Evolutionary conservation across 2,329 filamentous ascomycete genomes (phyloP).

Genomic region (Pseudonectria foliicola): DNA sequence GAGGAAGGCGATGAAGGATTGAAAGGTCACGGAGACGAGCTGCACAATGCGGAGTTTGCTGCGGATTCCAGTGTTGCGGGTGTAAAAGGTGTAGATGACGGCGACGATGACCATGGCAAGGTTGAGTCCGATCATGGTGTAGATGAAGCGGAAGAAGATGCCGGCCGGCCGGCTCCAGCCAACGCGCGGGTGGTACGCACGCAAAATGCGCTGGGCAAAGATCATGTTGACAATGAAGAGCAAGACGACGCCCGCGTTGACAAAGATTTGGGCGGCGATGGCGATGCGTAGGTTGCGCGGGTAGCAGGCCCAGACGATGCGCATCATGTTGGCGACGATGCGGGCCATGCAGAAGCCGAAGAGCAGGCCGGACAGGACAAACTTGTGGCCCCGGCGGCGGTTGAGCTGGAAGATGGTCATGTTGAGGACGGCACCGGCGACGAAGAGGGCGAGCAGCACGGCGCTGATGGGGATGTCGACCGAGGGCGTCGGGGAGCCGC

Average conservation of each 20-base stretch:
- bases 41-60: conserved; percentile 55
- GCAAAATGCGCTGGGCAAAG: conserved; percentile 67
- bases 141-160: conserved; percentile 49
- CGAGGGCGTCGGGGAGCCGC: conserved; percentile 47
- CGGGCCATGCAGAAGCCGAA: conserved; percentile 54
- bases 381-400: conserved; percentile 45
- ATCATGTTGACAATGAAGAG: conserved; percentile 74
- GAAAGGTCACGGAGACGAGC: conserved; percentile 58
- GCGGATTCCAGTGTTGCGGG: conserved; percentile 43
- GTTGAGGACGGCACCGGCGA: conserved; percentile 45
- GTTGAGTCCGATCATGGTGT: conserved; percentile 48
- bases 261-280: conserved; percentile 61
- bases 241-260: conserved; percentile 66
- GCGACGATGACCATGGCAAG: conserved; percentile 60
- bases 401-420: conserved; percentile 51
- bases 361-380: conserved; percentile 49
- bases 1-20: conserved; percentile 49
- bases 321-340: conserved; percentile 42
- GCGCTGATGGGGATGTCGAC: conserved; percentile 60
- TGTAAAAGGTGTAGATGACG: conserved; percentile 61
- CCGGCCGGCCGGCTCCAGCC: conserved; percentile 58
- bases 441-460: conserved; percentile 55
- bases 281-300: conserved; percentile 34
- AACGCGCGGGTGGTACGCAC: conserved; percentile 62
- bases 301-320: conserved; percentile 45